Percentiles rank a stretch among this genome's conserved stretches.
Evolutionary conservation across 1,284 basidiomycete species (phyloP).

Genomic region (Lignosus rhinocerotis): DNA sequence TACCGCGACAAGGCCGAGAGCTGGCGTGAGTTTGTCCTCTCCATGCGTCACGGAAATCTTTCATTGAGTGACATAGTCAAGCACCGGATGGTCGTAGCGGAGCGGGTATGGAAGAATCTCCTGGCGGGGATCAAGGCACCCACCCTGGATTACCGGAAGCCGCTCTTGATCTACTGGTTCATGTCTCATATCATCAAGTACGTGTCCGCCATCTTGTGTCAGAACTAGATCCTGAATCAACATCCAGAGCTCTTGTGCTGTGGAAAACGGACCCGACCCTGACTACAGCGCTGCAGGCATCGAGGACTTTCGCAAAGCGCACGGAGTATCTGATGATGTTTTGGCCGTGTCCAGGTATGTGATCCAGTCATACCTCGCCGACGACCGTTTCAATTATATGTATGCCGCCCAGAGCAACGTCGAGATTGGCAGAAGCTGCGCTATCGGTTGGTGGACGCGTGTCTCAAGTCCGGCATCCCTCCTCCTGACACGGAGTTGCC

Average conservation of each 20-base stretch:
- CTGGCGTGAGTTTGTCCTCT: constrained; percentile 57
- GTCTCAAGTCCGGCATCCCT: constrained; percentile 15
- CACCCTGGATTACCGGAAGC: constrained; percentile 46
- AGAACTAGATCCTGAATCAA: neutral
- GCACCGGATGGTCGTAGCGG: constrained; percentile 1
- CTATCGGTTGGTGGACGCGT: constrained; percentile 17
- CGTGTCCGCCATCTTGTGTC: constrained; percentile 6
- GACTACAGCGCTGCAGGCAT: constrained; percentile 62
- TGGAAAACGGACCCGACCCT: constrained; percentile 64
- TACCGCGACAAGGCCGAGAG: constrained; percentile 65
- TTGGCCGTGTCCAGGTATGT: constrained; percentile 65
- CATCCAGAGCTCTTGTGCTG: constrained; percentile 51
- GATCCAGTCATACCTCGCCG: neutral
- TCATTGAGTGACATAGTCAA: constrained; percentile 1
- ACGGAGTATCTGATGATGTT: constrained; percentile 63
- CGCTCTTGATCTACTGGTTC: constrained; percentile 74
- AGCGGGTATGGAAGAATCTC: constrained; percentile 1
- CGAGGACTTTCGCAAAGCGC: constrained; percentile 56
- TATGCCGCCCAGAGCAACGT: constrained; percentile 9
- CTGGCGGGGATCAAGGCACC: constrained; percentile 42
- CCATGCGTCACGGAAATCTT: neutral
- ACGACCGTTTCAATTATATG: neutral
- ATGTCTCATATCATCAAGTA: constrained; percentile 70
- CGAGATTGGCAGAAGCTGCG: constrained; percentile 17
- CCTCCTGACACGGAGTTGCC: constrained; percentile 11